Percentiles rank a stretch among this genome's conserved stretches.
Evolutionary conservation across 2,329 filamentous ascomycete genomes (phyloP).

Genomic region (Microcera coccophila): DNA sequence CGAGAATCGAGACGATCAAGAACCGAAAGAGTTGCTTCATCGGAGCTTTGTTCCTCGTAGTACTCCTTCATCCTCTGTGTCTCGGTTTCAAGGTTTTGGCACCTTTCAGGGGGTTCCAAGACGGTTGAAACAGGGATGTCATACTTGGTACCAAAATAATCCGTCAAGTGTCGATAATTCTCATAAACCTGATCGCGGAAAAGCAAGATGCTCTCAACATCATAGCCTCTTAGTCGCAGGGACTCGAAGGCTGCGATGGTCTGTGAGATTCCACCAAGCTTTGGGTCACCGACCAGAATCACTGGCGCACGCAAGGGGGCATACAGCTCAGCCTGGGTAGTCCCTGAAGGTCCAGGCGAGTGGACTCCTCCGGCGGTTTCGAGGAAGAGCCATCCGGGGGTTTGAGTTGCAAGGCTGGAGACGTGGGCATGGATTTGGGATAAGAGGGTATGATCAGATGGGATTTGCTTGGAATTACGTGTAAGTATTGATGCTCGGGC

Average conservation of each 20-base stretch:
- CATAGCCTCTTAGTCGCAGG: slow-evolving; percentile 71
- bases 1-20: slow-evolving; percentile 49
- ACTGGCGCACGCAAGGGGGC: slow-evolving; percentile 68
- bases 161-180: slow-evolving; percentile 63
- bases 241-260: slow-evolving; percentile 80
- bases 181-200: slow-evolving; percentile 64
- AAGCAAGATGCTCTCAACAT: slow-evolving; percentile 65
- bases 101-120: slow-evolving; percentile 54
- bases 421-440: slow-evolving; percentile 38
- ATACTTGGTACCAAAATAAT: slow-evolving; percentile 62
- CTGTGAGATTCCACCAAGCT: slow-evolving; percentile 73
- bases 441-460: slow-evolving; percentile 50
- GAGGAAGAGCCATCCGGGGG: slow-evolving; percentile 62
- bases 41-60: slow-evolving; percentile 49
- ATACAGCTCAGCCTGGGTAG: slow-evolving; percentile 74
- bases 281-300: slow-evolving; percentile 69
- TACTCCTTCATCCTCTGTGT: slow-evolving; percentile 57
- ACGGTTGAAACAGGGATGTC: slow-evolving; percentile 55
- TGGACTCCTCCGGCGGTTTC: slow-evolving; percentile 83
- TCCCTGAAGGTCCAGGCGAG: slow-evolving; percentile 72
- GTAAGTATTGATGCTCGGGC: slow-evolving; percentile 8
- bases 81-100: slow-evolving; percentile 44
- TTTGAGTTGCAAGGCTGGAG: slow-evolving; percentile 38
- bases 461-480: slow-evolving; percentile 40
- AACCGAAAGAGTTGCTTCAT: slow-evolving; percentile 40